Base-by-base conservation (phyloP, 2,329 filamentous ascomycete genomes). In the Aspergillus calidoustus region DNA sequence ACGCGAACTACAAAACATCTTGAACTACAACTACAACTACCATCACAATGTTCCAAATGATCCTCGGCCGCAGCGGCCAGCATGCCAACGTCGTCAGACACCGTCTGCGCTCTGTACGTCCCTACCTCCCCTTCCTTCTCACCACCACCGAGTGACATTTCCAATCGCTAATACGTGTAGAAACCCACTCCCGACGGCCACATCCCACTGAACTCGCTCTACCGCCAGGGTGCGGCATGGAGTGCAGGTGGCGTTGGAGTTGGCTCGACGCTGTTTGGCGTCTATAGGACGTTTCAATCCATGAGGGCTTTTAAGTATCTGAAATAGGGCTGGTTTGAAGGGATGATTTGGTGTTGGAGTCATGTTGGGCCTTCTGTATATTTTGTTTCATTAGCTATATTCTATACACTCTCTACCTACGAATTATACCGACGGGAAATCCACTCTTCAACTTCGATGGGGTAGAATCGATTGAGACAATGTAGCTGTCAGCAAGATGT, bases 11-110 rank as follows among this genome's bases (percentile, higher is more conserved):
- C 9, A 52, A 52, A 38, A 23, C 9, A 30, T 54, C 38, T 23
- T 22, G 34, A 15, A 22, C 52, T 11, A 54, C 22, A 44, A 54
- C 52, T 17, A 54, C 22, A 41, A 19, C 51, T 13, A 30, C 15
- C 11, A 25, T 4, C 25, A 60, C n/a, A 54, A 61, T 61, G 59
- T 61, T 50, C 38, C 59, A 61, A 61, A 61, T 61, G 13, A 54
- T 61, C 19, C 54, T 61, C 6, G 59, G 59, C 41, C 59, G 59
- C 44, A 41, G 54, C 4, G 50, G 59, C 43, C 54, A 54, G n/a
- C 54, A 57, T 15, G 59, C 51, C 3, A 38, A 28, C 7, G 47
- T 38, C 23, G 25, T 60, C 22, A 50, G 59, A 11, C 59, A 49
- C 13, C 54, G 54, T 8, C 23, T 61, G 9, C 54, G 54, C n/a